phyloP scores from a whole-genome alignment of 306 rosid genomes.

The Quillaja saponaria region DNA sequence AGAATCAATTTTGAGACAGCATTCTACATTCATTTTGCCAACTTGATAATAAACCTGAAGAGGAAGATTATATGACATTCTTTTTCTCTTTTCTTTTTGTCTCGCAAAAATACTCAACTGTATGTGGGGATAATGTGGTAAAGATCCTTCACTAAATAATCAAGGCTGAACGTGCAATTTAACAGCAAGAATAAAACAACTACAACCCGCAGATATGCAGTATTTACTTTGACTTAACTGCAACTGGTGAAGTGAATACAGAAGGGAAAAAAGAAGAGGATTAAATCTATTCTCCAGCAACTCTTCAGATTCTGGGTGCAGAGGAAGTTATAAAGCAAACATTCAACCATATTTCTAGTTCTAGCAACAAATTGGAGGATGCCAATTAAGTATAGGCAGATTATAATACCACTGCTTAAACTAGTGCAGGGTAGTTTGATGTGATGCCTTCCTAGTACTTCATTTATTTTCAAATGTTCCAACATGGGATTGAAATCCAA shows the following conservation, averaged over 20 bases:
- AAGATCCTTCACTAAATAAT: neutral
- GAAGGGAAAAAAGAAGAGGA: no score
- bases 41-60: constrained; percentile 2
- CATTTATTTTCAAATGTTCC: neutral
- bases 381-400: no score
- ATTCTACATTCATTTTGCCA: constrained; percentile 8
- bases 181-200: constrained; percentile 4
- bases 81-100: neutral
- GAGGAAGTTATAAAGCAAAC: no score
- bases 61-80: neutral
- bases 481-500: neutral
- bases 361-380: no score
- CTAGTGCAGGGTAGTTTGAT: neutral
- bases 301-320: no score
- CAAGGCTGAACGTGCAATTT: constrained; percentile 6
- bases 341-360: no score
- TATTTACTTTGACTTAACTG: neutral
- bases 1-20: neutral
- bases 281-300: no score
- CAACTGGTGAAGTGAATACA: constrained; percentile 11
- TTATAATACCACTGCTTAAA: constrained; percentile 1
- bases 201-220: neutral
- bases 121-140: neutral
- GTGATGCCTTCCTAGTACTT: constrained; percentile 6
- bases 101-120: constrained; percentile 6